Percentiles rank a stretch among this genome's conserved stretches.
These are phyloP conservation scores for Astragalus glycyphyllos DNA, from an alignment of 306 rosid genomes.

Conservation along the genomic window DNA sequence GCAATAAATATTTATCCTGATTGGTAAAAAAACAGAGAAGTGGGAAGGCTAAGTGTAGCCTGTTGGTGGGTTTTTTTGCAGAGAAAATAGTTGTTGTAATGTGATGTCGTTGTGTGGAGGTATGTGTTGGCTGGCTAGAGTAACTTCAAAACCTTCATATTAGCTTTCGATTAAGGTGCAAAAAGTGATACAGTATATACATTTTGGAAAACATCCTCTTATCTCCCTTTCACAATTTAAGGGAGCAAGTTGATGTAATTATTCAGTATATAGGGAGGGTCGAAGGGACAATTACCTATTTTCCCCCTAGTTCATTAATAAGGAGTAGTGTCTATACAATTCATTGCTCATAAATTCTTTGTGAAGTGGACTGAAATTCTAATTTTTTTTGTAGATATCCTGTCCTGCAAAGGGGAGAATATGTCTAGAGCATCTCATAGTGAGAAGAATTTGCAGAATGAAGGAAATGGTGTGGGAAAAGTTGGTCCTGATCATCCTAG, in stretches of 20 bases:
- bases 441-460: constrained; percentile 63
- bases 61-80: neutral
- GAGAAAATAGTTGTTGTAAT: neutral
- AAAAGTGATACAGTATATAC: neutral
- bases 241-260: neutral
- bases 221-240: neutral
- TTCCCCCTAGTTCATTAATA: constrained; percentile 12
- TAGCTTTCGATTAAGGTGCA: neutral
- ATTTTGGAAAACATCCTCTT: neutral
- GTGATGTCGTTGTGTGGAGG: neutral
- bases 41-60: neutral
- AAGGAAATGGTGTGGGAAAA: constrained; percentile 53
- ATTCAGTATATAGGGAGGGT: constrained; percentile 16
- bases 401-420: constrained; percentile 67
- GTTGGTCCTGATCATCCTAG: constrained; percentile 61
- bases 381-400: constrained; percentile 50
- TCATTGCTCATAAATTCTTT: constrained; percentile 29
- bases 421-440: constrained; percentile 48
- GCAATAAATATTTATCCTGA: neutral
- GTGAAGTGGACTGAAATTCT: constrained; percentile 47
- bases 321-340: constrained; percentile 15
- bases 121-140: neutral
- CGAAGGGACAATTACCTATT: constrained; percentile 6
- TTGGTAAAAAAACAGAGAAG: neutral
- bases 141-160: neutral